Conservation (phyloP, 1,284 basidiomycete species). For the Pterula multifida region DNA sequence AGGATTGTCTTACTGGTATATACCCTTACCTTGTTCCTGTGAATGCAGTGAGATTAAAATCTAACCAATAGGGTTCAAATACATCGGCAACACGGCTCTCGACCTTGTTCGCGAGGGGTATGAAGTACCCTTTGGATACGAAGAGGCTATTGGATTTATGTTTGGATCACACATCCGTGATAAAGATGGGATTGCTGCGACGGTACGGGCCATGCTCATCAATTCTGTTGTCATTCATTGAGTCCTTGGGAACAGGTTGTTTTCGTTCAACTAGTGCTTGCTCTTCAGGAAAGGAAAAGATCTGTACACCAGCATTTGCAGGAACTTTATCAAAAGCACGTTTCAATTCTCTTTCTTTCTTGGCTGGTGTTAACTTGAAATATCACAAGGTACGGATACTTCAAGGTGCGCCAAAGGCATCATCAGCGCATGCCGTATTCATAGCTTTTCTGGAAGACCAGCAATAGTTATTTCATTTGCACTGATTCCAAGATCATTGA, state of each 20-base stretch:
- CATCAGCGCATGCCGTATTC: slow-evolving; percentile 6
- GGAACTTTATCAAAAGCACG: slow-evolving; percentile 53
- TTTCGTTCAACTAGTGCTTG: slow-evolving; percentile 55
- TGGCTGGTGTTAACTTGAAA: neutral
- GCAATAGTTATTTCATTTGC: slow-evolving; percentile 76
- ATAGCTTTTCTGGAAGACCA: slow-evolving; percentile 35
- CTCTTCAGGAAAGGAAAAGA: slow-evolving; percentile 36
- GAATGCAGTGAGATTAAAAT: too few species aligned
- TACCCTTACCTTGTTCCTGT: too few species aligned
- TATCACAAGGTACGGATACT: slow-evolving; percentile 36
- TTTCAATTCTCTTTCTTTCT: slow-evolving; percentile 6
- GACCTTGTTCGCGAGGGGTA: slow-evolving; percentile 52
- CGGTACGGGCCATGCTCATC: slow-evolving; percentile 26
- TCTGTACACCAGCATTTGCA: slow-evolving; percentile 47
- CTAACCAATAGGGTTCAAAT: slow-evolving; percentile 63
- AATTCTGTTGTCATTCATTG: neutral
- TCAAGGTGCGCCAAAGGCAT: slow-evolving; percentile 30
- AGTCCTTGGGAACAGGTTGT: slow-evolving; percentile 27
- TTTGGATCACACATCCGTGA: slow-evolving; percentile 66
- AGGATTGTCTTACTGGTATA: slow-evolving; percentile 72
- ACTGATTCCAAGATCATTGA: slow-evolving; percentile 49
- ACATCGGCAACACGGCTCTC: slow-evolving; percentile 72
- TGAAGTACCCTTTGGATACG: slow-evolving; percentile 73
- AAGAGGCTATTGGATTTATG: slow-evolving; percentile 85
- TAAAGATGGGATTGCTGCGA: slow-evolving; percentile 75